phyloP scores from a whole-genome alignment of 2,329 filamentous ascomycete species.

The Myotisia sp. region DNA sequence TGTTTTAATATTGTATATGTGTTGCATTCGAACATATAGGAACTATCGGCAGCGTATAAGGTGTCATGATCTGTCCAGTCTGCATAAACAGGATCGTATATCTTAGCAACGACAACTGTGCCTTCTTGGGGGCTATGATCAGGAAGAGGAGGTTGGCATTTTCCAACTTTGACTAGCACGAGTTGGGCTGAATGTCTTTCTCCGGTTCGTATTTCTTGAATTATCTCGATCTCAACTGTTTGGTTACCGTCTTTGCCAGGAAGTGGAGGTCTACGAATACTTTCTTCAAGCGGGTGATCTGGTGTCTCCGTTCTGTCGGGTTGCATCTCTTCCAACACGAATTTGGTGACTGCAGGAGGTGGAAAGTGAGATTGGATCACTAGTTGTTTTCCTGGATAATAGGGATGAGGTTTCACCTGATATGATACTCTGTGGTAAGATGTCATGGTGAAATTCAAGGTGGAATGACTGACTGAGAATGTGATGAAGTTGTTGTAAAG shows the following conservation, averaged over 20 bases:
- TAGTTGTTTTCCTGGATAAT: background rate
- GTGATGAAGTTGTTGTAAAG: too few relatives aligned
- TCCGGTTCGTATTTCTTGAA: conserved; percentile 1
- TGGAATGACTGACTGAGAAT: too few relatives aligned
- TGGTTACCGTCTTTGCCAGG: background rate
- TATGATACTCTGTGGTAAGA: too few relatives aligned
- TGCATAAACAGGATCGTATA: conserved; percentile 7
- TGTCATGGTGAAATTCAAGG: too few relatives aligned
- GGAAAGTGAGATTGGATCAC: background rate
- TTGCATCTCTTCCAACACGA: background rate
- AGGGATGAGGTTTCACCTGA: background rate
- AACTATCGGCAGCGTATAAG: conserved; percentile 3
- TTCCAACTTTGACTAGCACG: background rate
- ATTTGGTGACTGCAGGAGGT: background rate
- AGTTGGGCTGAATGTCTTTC: conserved; percentile 7
- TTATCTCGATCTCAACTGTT: conserved; percentile 3
- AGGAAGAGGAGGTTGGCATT: background rate
- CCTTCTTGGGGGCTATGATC: background rate
- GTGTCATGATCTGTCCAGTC: conserved; percentile 7
- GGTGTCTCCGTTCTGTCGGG: background rate
- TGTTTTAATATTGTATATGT: conserved; percentile 2
- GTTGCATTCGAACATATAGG: conserved; percentile 5
- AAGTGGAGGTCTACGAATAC: conserved; percentile 4
- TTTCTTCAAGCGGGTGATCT: conserved; percentile 3
- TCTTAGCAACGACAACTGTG: conserved; percentile 6